phyloP scores from a whole-genome alignment of 768 basidiomycete species.

The Guyanaporus albipodus region DNA sequence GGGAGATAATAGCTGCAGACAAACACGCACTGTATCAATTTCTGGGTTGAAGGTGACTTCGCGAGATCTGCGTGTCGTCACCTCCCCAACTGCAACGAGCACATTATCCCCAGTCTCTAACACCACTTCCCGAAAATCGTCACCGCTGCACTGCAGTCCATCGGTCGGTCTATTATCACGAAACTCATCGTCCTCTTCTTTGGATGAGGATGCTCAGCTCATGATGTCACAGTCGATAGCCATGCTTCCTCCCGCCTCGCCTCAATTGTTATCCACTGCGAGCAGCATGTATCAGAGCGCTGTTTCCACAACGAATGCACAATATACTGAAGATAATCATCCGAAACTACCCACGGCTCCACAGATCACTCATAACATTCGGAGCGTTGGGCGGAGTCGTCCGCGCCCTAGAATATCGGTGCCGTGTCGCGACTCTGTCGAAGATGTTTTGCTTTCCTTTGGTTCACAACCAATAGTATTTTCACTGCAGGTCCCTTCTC shows the following conservation, averaged over 20 bases:
- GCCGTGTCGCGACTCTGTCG: constrained; percentile 17
- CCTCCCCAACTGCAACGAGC: constrained; percentile 18
- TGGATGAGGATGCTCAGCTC: constrained; percentile 63
- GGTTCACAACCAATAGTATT: constrained; percentile 59
- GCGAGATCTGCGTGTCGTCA: constrained; percentile 36
- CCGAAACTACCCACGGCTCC: background rate
- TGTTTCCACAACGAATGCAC: constrained; percentile 36
- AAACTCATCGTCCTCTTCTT: constrained; percentile 52
- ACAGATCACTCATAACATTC: background rate
- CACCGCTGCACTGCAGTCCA: constrained; percentile 1
- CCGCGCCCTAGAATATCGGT: constrained; percentile 7
- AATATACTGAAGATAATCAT: background rate
- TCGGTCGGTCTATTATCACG: constrained; percentile 33
- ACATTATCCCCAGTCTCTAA: constrained; percentile 28
- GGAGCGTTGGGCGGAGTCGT: constrained; percentile 1
- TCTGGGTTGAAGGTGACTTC: constrained; percentile 54
- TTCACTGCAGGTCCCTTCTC: constrained; percentile 46
- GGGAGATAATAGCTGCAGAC: constrained; percentile 19
- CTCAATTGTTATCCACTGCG: constrained; percentile 46
- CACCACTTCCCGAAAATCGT: constrained; percentile 13
- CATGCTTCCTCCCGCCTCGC: constrained; percentile 47
- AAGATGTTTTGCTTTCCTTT: constrained; percentile 56
- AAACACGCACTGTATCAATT: constrained; percentile 49
- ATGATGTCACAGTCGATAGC: constrained; percentile 76
- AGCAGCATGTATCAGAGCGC: constrained; percentile 82